A percentile compares a stretch with the other conserved stretches of the same genome.
phyloP scores from a whole-genome alignment of 2,329 filamentous ascomycete species.

The Penicillium frequentans region DNA sequence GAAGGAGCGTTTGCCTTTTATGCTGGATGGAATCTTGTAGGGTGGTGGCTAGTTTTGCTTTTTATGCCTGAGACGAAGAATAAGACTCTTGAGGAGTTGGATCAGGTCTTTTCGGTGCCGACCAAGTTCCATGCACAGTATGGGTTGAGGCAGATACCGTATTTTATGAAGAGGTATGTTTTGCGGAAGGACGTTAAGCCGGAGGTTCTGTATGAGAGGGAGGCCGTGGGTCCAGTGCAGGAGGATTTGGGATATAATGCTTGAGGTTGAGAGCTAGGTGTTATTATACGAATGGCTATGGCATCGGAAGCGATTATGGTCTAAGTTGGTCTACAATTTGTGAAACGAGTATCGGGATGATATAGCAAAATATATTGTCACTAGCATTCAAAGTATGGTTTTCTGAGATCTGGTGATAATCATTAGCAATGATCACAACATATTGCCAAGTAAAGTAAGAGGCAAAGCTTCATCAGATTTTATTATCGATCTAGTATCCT shows the following conservation, averaged over 20 bases:
- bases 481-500: constrained; percentile 45
- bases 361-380: neutral
- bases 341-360: neutral
- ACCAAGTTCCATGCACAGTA: constrained; percentile 45
- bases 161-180: constrained; percentile 37
- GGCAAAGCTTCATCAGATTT: constrained; percentile 46
- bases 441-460: constrained; percentile 11
- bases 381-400: neutral
- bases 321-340: neutral
- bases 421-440: constrained; percentile 16
- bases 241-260: constrained; percentile 30
- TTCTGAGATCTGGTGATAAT: neutral
- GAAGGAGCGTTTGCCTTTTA: constrained; percentile 57
- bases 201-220: constrained; percentile 37
- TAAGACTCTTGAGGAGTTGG: constrained; percentile 48
- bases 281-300: neutral
- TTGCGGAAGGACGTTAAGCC: constrained; percentile 41
- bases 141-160: constrained; percentile 39
- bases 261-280: neutral
- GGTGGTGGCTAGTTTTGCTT: constrained; percentile 47
- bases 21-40: constrained; percentile 43
- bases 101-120: constrained; percentile 56
- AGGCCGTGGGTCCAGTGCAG: constrained; percentile 21
- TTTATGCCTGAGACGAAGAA: constrained; percentile 45
- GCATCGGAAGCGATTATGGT: neutral